Percentiles rank a stretch among this genome's conserved stretches.
Conservation (phyloP, 1,284 basidiomycete species). For the Thelephora terrestris region DNA sequence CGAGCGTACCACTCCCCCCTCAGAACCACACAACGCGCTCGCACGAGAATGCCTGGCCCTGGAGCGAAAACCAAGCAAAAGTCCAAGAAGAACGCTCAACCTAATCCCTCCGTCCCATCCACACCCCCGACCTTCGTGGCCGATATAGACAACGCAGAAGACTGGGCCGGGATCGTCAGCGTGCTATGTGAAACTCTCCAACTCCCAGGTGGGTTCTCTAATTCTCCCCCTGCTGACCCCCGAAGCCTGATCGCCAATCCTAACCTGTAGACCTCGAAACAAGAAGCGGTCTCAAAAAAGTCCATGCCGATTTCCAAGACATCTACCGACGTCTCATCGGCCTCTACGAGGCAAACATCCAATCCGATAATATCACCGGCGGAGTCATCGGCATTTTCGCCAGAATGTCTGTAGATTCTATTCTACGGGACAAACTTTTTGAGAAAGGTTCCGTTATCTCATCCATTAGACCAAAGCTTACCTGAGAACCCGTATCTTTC, state of each 20-base stretch:
- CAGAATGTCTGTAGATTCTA: conserved; percentile 42
- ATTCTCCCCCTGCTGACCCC: not conserved
- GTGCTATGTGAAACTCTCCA: conserved; percentile 39
- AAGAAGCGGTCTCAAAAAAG: conserved; percentile 48
- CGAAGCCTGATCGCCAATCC: not conserved
- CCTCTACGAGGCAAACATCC: conserved; percentile 14
- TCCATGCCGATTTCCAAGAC: conserved; percentile 43
- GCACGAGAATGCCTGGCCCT: conserved; percentile 23
- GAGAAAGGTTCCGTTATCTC: conserved; percentile 26
- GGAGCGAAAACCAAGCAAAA: conserved; percentile 17
- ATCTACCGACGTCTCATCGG: conserved; percentile 24
- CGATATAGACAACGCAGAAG: conserved; percentile 37
- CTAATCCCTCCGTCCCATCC: not conserved
- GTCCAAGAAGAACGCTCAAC: conserved; percentile 5
- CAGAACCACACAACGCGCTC: too few relatives aligned
- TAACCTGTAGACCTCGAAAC: conserved; percentile 37
- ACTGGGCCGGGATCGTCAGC: conserved; percentile 38
- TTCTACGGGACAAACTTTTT: conserved; percentile 39
- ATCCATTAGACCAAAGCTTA: too few relatives aligned
- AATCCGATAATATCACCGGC: conserved; percentile 32
- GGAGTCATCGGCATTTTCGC: conserved; percentile 44
- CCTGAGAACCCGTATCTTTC: not conserved
- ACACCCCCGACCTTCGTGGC: conserved; percentile 22
- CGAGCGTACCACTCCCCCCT: too few relatives aligned
- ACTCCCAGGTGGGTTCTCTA: conserved; percentile 35